Percentiles rank a stretch among this genome's conserved stretches.
Evolutionary conservation across 2,329 filamentous ascomycete genomes (phyloP).

Genomic region (Neofusicoccum kwambonambiense): DNA sequence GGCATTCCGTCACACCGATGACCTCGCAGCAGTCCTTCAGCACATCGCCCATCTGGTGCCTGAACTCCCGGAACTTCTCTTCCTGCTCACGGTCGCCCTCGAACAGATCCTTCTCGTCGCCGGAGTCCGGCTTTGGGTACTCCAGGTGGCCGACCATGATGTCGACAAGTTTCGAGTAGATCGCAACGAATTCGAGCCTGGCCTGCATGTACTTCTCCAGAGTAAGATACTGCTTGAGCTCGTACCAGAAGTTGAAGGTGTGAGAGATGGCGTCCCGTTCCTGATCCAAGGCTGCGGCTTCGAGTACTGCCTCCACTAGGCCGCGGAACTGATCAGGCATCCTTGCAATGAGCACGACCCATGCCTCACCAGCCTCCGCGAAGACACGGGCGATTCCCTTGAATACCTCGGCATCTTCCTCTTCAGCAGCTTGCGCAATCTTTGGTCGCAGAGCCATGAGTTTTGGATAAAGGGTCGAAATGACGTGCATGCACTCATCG

Average conservation of each 20-base stretch:
- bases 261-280: slow-evolving; percentile 89
- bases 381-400: slow-evolving; percentile 89
- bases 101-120: slow-evolving; percentile 79
- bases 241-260: slow-evolving; percentile 98
- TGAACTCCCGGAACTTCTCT: slow-evolving; percentile 94
- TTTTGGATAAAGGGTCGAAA: slow-evolving; percentile 78
- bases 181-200: slow-evolving; percentile 70
- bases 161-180: slow-evolving; percentile 88
- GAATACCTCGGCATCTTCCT: slow-evolving; percentile 82
- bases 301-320: slow-evolving; percentile 86
- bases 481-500: slow-evolving; percentile 80
- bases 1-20: slow-evolving; percentile 86
- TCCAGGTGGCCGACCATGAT: slow-evolving; percentile 88
- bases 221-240: slow-evolving; percentile 93
- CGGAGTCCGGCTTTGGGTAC: slow-evolving; percentile 74
- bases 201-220: slow-evolving; percentile 86
- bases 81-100: slow-evolving; percentile 94
- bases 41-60: slow-evolving; percentile 96
- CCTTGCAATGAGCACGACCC: slow-evolving; percentile 88
- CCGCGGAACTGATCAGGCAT: slow-evolving; percentile 77
- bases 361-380: slow-evolving; percentile 88
- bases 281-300: slow-evolving; percentile 82
- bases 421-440: slow-evolving; percentile 70
- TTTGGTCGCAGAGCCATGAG: slow-evolving; percentile 74
- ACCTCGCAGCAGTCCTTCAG: slow-evolving; percentile 97